A percentile compares a stretch with the other conserved stretches of the same genome.
phyloP scores from a whole-genome alignment of 2,329 filamentous ascomycete species.

The Exophiala aquamarina region DNA sequence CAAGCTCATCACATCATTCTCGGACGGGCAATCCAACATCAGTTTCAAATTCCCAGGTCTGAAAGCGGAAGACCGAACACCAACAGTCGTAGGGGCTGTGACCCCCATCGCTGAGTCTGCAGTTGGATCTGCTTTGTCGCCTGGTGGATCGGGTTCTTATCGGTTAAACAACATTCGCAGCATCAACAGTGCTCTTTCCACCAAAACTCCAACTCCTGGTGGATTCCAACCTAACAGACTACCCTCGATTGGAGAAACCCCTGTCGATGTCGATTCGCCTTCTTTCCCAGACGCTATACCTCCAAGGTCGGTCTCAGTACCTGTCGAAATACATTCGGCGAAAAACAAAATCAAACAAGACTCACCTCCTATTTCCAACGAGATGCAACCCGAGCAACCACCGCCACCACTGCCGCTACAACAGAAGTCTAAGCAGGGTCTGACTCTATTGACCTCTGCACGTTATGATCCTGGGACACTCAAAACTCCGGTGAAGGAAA shows the following conservation, averaged over 20 bases:
- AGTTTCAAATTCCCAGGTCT: constrained; percentile 65
- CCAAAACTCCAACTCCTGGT: constrained; percentile 61
- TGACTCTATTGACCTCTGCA: constrained; percentile 44
- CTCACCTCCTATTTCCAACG: too few relatives aligned
- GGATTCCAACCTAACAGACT: constrained; percentile 59
- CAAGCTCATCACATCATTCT: constrained; percentile 87
- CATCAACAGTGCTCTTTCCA: constrained; percentile 69
- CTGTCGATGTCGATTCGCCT: constrained; percentile 51
- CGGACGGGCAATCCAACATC: constrained; percentile 44
- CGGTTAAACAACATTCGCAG: constrained; percentile 60
- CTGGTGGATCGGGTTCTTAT: constrained; percentile 63
- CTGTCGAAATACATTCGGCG: constrained; percentile 25
- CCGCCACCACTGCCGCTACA: constrained; percentile 36
- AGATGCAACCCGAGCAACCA: constrained; percentile 4
- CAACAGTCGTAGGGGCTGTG: constrained; percentile 71
- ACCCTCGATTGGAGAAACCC: constrained; percentile 74
- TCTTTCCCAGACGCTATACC: constrained; percentile 32
- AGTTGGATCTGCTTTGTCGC: constrained; percentile 63
- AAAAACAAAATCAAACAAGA: not conserved
- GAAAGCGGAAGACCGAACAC: constrained; percentile 62
- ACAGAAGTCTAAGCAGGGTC: constrained; percentile 35
- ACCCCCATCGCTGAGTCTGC: constrained; percentile 86
- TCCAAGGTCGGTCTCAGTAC: constrained; percentile 34
- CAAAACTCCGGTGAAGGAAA: constrained; percentile 39
- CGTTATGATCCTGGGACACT: constrained; percentile 41